These are phyloP conservation scores for Metarhizium humberi DNA, from an alignment of 2,329 filamentous ascomycete species.

Conservation along the genomic window DNA sequence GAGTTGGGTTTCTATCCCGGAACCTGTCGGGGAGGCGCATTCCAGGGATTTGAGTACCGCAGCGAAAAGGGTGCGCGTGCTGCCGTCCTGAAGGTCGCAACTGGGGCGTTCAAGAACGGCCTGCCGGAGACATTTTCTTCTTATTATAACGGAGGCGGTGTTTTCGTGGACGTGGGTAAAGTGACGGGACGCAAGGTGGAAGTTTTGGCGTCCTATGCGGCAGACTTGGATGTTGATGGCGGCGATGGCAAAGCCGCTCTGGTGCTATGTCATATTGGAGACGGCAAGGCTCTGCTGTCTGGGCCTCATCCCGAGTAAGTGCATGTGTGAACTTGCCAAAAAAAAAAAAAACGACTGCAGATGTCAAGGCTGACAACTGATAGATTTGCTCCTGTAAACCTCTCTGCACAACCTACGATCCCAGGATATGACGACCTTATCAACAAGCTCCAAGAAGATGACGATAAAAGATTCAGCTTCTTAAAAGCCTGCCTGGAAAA, in stretches of 20 bases:
- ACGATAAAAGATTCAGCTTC: conserved; percentile 62
- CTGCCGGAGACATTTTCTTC: conserved; percentile 56
- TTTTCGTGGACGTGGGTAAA: conserved; percentile 73
- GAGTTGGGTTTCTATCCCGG: conserved; percentile 88
- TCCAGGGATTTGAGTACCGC: conserved; percentile 81
- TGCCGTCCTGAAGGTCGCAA: conserved; percentile 55
- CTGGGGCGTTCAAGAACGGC: conserved; percentile 44
- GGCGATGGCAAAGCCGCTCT: conserved; percentile 64
- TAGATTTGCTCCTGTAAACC: conserved; percentile 75
- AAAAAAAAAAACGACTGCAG: no score
- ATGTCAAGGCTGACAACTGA: background rate
- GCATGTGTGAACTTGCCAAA: background rate
- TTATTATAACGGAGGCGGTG: conserved; percentile 92
- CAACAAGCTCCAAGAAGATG: conserved; percentile 55
- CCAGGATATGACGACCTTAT: conserved; percentile 65
- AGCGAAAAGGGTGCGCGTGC: conserved; percentile 78
- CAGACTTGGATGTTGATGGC: conserved; percentile 65
- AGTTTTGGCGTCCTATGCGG: conserved; percentile 71
- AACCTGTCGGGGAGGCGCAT: conserved; percentile 75
- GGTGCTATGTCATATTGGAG: conserved; percentile 73
- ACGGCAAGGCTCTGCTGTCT: conserved; percentile 70
- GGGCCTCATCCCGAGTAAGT: conserved; percentile 83
- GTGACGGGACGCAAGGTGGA: conserved; percentile 58
- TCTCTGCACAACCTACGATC: conserved; percentile 56
- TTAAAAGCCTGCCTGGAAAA: conserved; percentile 71